Conservation (phyloP, 768 basidiomycete genomes). For the Mrakia blollopis region DNA sequence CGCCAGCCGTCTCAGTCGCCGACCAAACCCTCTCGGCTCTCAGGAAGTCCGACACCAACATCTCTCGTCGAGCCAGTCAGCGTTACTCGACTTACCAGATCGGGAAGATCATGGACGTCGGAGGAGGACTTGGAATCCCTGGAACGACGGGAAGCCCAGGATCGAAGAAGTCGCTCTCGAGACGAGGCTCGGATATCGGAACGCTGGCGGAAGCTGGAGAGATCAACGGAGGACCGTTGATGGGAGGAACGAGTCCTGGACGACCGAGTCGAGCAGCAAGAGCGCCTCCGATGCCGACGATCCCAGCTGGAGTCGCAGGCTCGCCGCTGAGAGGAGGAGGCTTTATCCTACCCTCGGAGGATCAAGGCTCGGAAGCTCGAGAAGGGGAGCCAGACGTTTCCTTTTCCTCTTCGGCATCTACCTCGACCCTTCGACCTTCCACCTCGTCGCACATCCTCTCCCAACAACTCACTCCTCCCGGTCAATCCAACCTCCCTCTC, state of each 20-base stretch:
- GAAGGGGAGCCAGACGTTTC: background rate
- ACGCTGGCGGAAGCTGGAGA: background rate
- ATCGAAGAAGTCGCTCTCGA: background rate
- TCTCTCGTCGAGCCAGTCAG: constrained; percentile 89
- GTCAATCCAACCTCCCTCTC: constrained; percentile 2
- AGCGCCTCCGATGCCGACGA: constrained; percentile 21
- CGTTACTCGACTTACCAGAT: constrained; percentile 93
- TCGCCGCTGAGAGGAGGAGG: constrained; percentile 20
- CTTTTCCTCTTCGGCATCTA: background rate
- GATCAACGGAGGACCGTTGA: constrained; percentile 13
- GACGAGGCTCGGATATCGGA: constrained; percentile 12
- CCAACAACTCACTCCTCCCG: constrained; percentile 11
- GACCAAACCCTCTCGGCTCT: constrained; percentile 81
- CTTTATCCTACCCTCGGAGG: constrained; percentile 22
- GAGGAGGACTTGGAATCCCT: constrained; percentile 21
- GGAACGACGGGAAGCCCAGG: background rate
- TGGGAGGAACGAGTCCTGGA: constrained; percentile 22
- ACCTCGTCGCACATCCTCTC: constrained; percentile 13
- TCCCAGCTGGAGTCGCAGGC: constrained; percentile 15
- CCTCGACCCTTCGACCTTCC: background rate
- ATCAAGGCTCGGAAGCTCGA: background rate
- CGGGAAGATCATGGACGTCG: constrained; percentile 59
- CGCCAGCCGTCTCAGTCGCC: constrained; percentile 37
- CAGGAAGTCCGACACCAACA: constrained; percentile 66
- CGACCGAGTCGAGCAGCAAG: constrained; percentile 7